phyloP scores from a whole-genome alignment of 2,329 filamentous ascomycete species.

The Arthrobotrys megalospora region DNA sequence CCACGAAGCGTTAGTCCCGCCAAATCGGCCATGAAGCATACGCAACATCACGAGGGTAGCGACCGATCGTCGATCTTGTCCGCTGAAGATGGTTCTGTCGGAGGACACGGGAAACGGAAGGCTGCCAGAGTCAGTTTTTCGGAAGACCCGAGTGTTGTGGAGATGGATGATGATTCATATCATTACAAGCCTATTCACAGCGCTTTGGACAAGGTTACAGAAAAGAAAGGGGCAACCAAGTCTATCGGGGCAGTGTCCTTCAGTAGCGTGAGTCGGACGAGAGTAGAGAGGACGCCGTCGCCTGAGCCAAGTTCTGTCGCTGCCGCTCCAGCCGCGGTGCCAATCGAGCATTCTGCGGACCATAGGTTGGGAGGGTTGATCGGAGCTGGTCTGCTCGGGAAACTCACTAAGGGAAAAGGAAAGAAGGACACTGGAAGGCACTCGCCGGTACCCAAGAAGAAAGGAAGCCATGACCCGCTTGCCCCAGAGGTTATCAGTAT shows the following conservation, averaged over 20 bases:
- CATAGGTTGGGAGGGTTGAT: conserved; percentile 46
- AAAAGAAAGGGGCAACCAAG: conserved; percentile 39
- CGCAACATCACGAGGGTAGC: conserved; percentile 50
- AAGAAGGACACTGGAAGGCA: conserved; percentile 15
- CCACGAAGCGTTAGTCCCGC: conserved; percentile 63
- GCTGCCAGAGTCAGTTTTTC: conserved; percentile 63
- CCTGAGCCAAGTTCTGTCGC: conserved; percentile 22
- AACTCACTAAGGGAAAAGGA: conserved; percentile 35
- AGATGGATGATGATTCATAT: conserved; percentile 61
- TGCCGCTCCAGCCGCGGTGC: conserved; percentile 7
- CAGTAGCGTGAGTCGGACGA: conserved; percentile 53
- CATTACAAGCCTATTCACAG: conserved; percentile 59
- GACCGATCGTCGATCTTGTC: conserved; percentile 58
- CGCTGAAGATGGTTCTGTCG: conserved; percentile 33
- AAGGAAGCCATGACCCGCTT: conserved; percentile 28
- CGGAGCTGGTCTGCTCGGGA: conserved; percentile 37
- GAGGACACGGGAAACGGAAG: conserved; percentile 33
- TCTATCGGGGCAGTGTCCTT: conserved; percentile 48
- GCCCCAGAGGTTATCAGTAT: conserved; percentile 53
- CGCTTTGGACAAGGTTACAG: conserved; percentile 42
- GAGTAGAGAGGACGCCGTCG: conserved; percentile 51
- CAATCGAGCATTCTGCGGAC: conserved; percentile 44
- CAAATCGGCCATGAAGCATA: conserved; percentile 63
- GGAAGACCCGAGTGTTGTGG: conserved; percentile 63
- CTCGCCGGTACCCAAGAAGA: conserved; percentile 9